These are phyloP conservation scores for Mycena belliarum DNA, from an alignment of 768 basidiomycete genomes.

Conservation along the genomic window DNA sequence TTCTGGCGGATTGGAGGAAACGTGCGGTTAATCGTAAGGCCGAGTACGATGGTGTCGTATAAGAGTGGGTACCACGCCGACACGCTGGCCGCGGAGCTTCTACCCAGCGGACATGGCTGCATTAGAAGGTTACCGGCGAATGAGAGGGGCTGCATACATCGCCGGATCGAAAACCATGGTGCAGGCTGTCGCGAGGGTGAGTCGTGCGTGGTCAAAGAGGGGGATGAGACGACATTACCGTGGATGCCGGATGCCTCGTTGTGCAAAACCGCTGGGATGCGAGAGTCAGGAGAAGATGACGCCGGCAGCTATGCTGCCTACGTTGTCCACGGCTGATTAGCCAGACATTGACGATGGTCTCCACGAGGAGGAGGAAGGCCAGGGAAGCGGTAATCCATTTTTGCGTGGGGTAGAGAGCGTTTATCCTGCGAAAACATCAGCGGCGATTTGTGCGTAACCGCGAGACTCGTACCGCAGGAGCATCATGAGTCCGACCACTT, in stretches of 20 bases:
- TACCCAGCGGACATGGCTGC: background rate
- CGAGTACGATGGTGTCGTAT: constrained; percentile 31
- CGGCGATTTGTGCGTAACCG: background rate
- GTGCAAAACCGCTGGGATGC: constrained; percentile 13
- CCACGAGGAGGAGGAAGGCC: constrained; percentile 24
- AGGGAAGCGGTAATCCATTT: constrained; percentile 26
- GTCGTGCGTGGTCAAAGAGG: background rate
- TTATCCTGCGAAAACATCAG: constrained; percentile 21
- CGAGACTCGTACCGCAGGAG: constrained; percentile 34
- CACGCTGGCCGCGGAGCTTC: constrained; percentile 28
- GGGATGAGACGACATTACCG: background rate
- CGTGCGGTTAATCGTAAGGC: constrained; percentile 28
- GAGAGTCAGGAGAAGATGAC: background rate
- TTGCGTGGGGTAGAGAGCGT: constrained; percentile 30
- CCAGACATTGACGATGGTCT: constrained; percentile 34
- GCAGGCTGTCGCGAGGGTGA: constrained; percentile 28
- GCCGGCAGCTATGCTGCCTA: constrained; percentile 17
- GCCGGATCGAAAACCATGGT: constrained; percentile 37
- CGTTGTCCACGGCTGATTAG: constrained; percentile 32
- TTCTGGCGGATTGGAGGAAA: constrained; percentile 24
- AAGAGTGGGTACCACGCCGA: constrained; percentile 34
- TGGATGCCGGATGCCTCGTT: constrained; percentile 16
- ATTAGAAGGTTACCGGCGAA: background rate
- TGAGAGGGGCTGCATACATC: constrained; percentile 20
- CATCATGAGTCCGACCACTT: constrained; percentile 42